Base-by-base conservation (phyloP, 148 eudicot genomes). In the Rhododendron mucronatum region DNA sequence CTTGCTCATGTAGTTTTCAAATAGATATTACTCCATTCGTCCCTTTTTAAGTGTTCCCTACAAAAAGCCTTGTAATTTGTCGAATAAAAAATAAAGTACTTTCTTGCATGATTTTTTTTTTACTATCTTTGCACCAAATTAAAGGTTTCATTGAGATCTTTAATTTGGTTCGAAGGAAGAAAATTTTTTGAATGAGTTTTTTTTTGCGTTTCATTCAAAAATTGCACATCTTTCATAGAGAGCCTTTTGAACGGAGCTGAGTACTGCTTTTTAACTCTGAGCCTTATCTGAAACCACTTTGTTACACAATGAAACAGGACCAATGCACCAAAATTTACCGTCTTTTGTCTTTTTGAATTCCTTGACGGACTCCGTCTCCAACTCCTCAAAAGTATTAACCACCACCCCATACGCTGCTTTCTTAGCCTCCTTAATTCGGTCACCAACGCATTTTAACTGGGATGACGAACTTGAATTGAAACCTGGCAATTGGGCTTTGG, bases 281-380 rank as follows among this genome's bases (percentile, higher is more conserved):
- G 51, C 82, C 84, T 79, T 88, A 9, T 91, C 91, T 37, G 15
- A 51, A 28, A 37, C 14, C 12, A 80, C 84, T 39, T 77, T 82
- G 80, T 86, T 88, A 63, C 89, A 91, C 2, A 88, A 86, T 10
- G 92, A 91, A 73, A 91, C 91, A 51, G 91, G 92, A 1, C 92
- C 91, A 3, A 91, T 79, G 80, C 90, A 82, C 91, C 90, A 91
- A 55, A 88, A 80, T 3, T 84, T 87, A 2, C 10, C 2, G 50
- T 21, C 35, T 0, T 45, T 71, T 0, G 16, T 82, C 30, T 85
- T 76, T 55, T 53, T 50, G 67, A 71, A 81, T 53, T 85, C 77
- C 5, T 47, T 28, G 3, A 67, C 85, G 8, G 57, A 87, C 2
- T 57, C 86, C 11, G 45, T 55, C 86, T 87, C 89, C 33, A 87